Conservation (phyloP, 805 yeast species). For the Spathaspora girioi region DNA sequence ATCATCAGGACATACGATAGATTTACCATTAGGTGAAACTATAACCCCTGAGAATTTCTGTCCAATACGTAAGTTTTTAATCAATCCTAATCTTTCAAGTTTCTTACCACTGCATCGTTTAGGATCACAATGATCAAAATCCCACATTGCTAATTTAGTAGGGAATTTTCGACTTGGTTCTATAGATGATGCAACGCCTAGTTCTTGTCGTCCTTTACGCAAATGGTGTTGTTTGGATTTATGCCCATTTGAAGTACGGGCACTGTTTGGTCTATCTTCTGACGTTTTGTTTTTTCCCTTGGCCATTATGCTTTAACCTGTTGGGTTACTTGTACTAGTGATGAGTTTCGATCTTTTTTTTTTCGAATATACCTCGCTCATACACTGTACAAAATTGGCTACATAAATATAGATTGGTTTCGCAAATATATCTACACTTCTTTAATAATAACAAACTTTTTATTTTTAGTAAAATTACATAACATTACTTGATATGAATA, state of each 20-base stretch:
- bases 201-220: slow-evolving; percentile 33
- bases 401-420: too few relatives aligned
- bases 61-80: slow-evolving; percentile 78
- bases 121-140: slow-evolving; percentile 97
- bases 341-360: background rate
- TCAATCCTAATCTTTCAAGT: slow-evolving; percentile 81
- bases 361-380: background rate
- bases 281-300: slow-evolving; percentile 53
- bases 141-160: slow-evolving; percentile 96
- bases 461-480: background rate
- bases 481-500: too few relatives aligned
- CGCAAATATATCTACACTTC: background rate
- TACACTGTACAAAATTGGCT: too few relatives aligned
- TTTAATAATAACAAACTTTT: background rate
- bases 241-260: slow-evolving; percentile 52
- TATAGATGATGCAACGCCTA: slow-evolving; percentile 23
- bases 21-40: slow-evolving; percentile 89
- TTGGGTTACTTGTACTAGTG: background rate
- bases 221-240: slow-evolving; percentile 51
- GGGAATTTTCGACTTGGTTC: slow-evolving; percentile 47
- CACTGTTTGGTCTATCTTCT: slow-evolving; percentile 34
- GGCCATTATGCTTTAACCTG: slow-evolving; percentile 33
- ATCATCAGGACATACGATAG: slow-evolving; percentile 89
- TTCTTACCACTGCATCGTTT: slow-evolving; percentile 96
- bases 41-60: slow-evolving; percentile 89